phyloP scores from a whole-genome alignment of 805 yeast genomes.

The Diddensiella transvaalensis region DNA sequence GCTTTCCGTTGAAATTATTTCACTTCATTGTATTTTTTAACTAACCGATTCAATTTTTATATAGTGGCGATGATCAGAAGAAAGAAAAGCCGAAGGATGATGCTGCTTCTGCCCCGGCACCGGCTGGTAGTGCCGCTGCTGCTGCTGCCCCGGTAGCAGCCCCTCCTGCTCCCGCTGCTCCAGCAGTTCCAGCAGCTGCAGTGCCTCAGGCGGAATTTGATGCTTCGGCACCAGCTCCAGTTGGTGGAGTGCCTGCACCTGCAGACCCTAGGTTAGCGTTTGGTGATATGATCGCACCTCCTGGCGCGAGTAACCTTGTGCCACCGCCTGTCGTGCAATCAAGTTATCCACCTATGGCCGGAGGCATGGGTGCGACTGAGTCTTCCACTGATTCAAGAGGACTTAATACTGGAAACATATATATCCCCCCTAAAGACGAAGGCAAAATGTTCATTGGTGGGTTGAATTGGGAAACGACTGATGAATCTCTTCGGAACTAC shows the following conservation, averaged over 20 bases:
- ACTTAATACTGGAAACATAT: conserved; percentile 42
- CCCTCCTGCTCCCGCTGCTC: too few relatives aligned
- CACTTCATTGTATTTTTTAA: conserved; percentile 3
- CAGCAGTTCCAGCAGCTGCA: conserved; percentile 16
- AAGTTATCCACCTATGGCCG: conserved; percentile 1
- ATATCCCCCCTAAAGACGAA: conserved; percentile 56
- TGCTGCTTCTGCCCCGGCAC: conserved; percentile 7
- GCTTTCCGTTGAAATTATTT: conserved; percentile 4
- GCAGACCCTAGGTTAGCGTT: conserved; percentile 25
- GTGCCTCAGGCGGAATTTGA: conserved; percentile 16
- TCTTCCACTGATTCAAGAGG: conserved; percentile 16
- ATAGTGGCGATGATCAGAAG: conserved; percentile 37
- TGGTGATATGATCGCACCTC: conserved; percentile 12
- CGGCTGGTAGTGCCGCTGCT: conserved; percentile 4
- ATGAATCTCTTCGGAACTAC: conserved; percentile 76
- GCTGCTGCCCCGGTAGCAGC: conserved; percentile 10
- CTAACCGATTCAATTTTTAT: conserved; percentile 13
- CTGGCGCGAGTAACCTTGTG: conserved; percentile 2
- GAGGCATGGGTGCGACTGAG: conserved; percentile 1
- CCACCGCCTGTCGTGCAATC: conserved; percentile 10
- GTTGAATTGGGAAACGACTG: conserved; percentile 95
- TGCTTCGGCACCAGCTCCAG: conserved; percentile 20
- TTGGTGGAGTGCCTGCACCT: conserved; percentile 8
- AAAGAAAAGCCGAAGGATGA: conserved; percentile 11
- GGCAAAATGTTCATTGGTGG: conserved; percentile 97